Base-by-base conservation (phyloP, 23 red algal genomes). In the Cyanidium caldarium region DNA sequence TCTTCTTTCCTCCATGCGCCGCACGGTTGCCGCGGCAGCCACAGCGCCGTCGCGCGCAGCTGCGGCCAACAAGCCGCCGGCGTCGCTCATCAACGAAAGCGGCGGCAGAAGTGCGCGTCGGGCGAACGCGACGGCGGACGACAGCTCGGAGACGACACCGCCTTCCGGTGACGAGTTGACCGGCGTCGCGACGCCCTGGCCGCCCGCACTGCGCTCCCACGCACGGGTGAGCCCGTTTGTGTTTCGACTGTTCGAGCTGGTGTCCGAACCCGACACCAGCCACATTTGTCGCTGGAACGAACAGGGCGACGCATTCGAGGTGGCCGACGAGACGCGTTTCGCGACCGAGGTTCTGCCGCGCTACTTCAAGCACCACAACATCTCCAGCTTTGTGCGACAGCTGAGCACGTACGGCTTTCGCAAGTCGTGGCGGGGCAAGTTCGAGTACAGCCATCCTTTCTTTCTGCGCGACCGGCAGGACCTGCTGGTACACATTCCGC, bases 301-400 rank as follows among this genome's bases (percentile, higher is more conserved):
- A 36, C 30, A 39, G 0, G 81, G 81, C 0, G 33, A 37, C 51
- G 39, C 81, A 7, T 85, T 85, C 31, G 71, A 78, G n/a, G 75
- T 85, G 17, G 40, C 46, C 42, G 67, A 77, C 21, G 33, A 42
- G 39, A 45, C 30, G 13, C 39, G 39, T 29, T 85, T 85, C 44
- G 65, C 81, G 5, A 41, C 42, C 10, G 42, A 77, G 5, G 58
- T 85, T 10, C 21, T 85, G 34, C 81, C 81, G 21, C 35, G 40
- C 28, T 85, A 77, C 46, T 85, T 85, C 72, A 85, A 85, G 58
- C 81, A 85, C 39, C 57, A 77, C 57, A 70, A 85, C 42, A 69
- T 85, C 33, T 65, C 69, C 0, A 74, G 68, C 25, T 85, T 85
- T 17, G 81, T 85, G 20, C 70, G 81, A 16, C 81, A 85, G 41